phyloP scores from a whole-genome alignment of 2,329 filamentous ascomycete species.

The Talaromyces sp. region DNA sequence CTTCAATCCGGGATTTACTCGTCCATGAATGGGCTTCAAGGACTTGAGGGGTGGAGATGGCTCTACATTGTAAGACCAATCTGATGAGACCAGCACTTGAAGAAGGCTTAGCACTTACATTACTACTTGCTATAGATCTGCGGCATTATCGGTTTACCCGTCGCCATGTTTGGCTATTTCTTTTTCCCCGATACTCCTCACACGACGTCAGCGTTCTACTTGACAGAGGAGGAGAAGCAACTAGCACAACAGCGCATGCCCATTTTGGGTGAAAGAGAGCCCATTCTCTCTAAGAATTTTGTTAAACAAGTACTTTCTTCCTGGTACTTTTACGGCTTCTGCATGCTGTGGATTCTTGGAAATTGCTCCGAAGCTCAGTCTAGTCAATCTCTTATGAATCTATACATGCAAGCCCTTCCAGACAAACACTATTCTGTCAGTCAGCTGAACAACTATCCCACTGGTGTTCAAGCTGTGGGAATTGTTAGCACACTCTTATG shows the following conservation, averaged over 20 bases:
- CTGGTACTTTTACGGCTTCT: slow-evolving; percentile 27
- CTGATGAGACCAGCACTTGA: too few species aligned
- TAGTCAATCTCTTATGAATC: slow-evolving; percentile 51
- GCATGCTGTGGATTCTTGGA: slow-evolving; percentile 49
- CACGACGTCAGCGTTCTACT: slow-evolving; percentile 2
- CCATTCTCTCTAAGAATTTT: slow-evolving; percentile 7
- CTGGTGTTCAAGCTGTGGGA: slow-evolving; percentile 46
- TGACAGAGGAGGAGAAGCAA: not conserved
- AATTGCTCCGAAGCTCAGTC: slow-evolving; percentile 65
- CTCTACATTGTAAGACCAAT: slow-evolving; percentile 26
- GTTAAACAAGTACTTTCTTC: slow-evolving; percentile 20
- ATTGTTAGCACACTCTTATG: slow-evolving; percentile 57
- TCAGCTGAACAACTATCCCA: slow-evolving; percentile 49
- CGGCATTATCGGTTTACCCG: slow-evolving; percentile 2
- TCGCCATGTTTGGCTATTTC: slow-evolving; percentile 2
- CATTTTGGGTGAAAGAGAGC: not conserved
- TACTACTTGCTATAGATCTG: not conserved
- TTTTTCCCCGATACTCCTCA: slow-evolving; percentile 5
- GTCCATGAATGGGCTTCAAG: slow-evolving; percentile 20
- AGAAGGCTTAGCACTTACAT: not conserved
- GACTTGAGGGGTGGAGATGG: slow-evolving; percentile 30
- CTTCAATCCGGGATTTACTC: slow-evolving; percentile 30
- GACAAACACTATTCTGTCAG: slow-evolving; percentile 40
- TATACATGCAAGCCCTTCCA: slow-evolving; percentile 45
- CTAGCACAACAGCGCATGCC: not conserved